phyloP scores from a whole-genome alignment of 768 basidiomycete genomes.

The Antrodiella citrinella region DNA sequence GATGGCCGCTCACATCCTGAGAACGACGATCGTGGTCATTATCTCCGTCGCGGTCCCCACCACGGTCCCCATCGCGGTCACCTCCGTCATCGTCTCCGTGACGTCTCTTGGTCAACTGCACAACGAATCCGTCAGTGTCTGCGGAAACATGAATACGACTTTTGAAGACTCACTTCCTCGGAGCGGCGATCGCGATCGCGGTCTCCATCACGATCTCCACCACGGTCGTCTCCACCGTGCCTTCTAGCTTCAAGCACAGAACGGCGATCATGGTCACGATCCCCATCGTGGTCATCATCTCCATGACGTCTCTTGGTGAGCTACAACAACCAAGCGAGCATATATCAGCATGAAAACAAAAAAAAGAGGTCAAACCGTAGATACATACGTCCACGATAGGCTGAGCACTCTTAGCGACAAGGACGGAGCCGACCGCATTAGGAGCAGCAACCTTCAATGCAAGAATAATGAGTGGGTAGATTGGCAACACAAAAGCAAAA shows the following conservation, averaged over 20 bases:
- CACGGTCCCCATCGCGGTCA: background rate
- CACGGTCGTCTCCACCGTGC: conserved; percentile 5
- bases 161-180: conserved; percentile 7
- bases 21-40: conserved; percentile 5
- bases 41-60: conserved; percentile 1
- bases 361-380: background rate
- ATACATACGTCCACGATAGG: conserved; percentile 4
- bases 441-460: background rate
- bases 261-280: background rate
- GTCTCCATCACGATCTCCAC: conserved; percentile 2
- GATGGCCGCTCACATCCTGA: no score
- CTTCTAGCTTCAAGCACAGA: conserved; percentile 1
- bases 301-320: conserved; percentile 5
- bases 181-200: conserved; percentile 6
- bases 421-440: background rate
- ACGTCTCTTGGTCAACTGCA: conserved; percentile 1
- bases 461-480: background rate
- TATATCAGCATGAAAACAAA: no score
- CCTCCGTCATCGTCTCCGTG: background rate
- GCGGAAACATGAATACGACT: conserved; percentile 1
- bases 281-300: conserved; percentile 4
- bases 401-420: background rate
- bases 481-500: background rate
- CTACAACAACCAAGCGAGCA: no score
- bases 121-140: background rate